phyloP scores from a whole-genome alignment of 176 grass and related monocot species.

The Raddia distichophylla region DNA sequence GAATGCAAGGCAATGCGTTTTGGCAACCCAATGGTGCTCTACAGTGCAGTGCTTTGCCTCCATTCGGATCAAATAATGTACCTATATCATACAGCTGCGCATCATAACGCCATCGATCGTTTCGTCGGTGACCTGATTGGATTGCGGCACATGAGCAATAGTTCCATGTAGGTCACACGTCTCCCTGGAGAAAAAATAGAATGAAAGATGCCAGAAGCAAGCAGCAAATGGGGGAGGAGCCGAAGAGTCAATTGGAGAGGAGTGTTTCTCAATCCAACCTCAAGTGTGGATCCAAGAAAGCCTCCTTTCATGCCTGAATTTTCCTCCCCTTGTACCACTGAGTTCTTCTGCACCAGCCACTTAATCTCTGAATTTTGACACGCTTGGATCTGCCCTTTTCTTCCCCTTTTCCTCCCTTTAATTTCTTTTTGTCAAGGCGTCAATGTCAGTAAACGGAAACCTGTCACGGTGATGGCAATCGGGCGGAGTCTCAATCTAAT shows the following conservation, averaged over 20 bases:
- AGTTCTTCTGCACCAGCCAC: background rate
- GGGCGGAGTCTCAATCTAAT: slow-evolving; percentile 3
- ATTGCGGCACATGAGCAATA: slow-evolving; percentile 27
- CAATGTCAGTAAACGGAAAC: slow-evolving; percentile 18
- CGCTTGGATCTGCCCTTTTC: background rate
- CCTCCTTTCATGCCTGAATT: slow-evolving; percentile 28
- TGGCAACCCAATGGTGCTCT: background rate
- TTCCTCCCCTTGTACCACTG: background rate
- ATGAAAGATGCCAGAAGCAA: slow-evolving; percentile 43
- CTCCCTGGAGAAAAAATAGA: slow-evolving; percentile 7
- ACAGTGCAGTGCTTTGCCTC: background rate
- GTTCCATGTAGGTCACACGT: background rate
- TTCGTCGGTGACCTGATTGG: slow-evolving; percentile 34
- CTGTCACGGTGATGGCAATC: slow-evolving; percentile 8
- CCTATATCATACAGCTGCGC: slow-evolving; percentile 2
- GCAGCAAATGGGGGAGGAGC: background rate
- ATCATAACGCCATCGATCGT: slow-evolving; percentile 6
- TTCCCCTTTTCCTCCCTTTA: background rate
- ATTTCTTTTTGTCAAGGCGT: slow-evolving; percentile 3
- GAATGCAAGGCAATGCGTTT: background rate
- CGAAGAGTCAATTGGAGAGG: slow-evolving; percentile 48
- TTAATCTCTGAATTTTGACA: slow-evolving; percentile 31
- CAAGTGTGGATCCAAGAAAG: slow-evolving; percentile 41
- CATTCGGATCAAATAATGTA: background rate
- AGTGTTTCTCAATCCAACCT: slow-evolving; percentile 64